Evolutionary conservation across 495 filamentous ascomycete genomes (phyloP), one percentile per base, ranked within the genome.

Genomic region (Podospora bellae-mahoneyi): DNA sequence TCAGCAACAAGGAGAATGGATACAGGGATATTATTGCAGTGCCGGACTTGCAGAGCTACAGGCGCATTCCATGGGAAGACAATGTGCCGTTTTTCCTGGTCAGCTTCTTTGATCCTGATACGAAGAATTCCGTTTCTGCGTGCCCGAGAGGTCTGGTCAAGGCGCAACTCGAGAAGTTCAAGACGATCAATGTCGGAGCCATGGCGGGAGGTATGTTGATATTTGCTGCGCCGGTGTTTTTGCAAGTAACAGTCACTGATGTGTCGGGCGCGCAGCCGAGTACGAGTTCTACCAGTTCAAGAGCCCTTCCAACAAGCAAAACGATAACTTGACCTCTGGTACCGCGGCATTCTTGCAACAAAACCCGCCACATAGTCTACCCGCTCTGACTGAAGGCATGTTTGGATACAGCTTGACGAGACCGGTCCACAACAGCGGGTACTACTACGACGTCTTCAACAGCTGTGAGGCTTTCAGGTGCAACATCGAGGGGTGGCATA

Each of bases 251-350:
- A 0, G 15, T 44, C 60, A 32, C 68, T 74, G 71, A 71, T 72
- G 56, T 4, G 20, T 13, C 20, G 39, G 3, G 15, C 18, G 28
- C 1, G 54, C 71, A 98, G 95, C 92, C 67, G 95, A 98, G 79
- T 94, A 97, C 82, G 95, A 99, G 77, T 99, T 99, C 85, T 97
- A 90, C 82, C 92, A 97, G 76, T 99, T 96, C 75, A 86, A 89
- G 72, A 83, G 88, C 9, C 93, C 93, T 20, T 71, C 82, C n/a
- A 68, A 78, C 30, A 73, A 74, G 13, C 75, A 80, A 16, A 76
- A 81, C 27, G 84, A 88, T 66, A 84, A 80, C n/a, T 48, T 48
- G 39, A 85, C 87, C 4, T 88, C 89, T n/a, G 86, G 90, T 0
- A 91, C 91, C 0, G 92, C 91, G 23, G 76, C 81, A 2, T 97